Evolutionary conservation across 2,329 filamentous ascomycete genomes (phyloP).

Genomic region (Plectosphaerella plurivora): DNA sequence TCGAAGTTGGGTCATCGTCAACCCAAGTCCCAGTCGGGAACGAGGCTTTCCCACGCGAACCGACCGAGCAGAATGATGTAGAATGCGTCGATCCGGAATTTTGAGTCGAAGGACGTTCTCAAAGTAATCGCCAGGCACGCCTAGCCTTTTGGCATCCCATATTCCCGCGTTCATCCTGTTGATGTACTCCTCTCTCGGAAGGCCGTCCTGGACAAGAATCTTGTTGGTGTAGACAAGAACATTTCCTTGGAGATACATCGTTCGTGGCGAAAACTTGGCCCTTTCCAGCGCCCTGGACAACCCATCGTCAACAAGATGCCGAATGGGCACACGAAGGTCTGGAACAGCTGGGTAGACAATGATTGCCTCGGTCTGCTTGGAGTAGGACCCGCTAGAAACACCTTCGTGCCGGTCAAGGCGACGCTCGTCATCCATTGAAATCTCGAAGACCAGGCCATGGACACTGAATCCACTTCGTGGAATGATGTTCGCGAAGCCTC

Average conservation of each 20-base stretch:
- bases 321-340: neutral
- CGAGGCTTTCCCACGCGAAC: too few relatives aligned
- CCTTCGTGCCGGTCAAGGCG: constrained; percentile 35
- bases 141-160: neutral
- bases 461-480: constrained; percentile 27
- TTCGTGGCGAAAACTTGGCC: neutral
- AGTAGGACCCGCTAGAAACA: constrained; percentile 31
- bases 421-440: constrained; percentile 29
- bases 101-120: neutral
- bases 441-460: constrained; percentile 35
- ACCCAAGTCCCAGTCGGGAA: too few relatives aligned
- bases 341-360: neutral
- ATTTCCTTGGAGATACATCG: neutral
- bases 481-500: constrained; percentile 40
- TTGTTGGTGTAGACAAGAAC: neutral
- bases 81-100: neutral
- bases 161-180: neutral
- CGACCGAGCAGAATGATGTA: neutral
- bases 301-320: neutral
- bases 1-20: too few relatives aligned
- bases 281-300: neutral
- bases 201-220: neutral
- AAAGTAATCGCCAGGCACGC: neutral
- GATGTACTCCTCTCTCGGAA: neutral
- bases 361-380: constrained; percentile 19